Evolutionary conservation across 2,329 filamentous ascomycete species (phyloP), one percentile per base, ranked within the genome.

Genomic region (Cordyceps pruinosa): DNA sequence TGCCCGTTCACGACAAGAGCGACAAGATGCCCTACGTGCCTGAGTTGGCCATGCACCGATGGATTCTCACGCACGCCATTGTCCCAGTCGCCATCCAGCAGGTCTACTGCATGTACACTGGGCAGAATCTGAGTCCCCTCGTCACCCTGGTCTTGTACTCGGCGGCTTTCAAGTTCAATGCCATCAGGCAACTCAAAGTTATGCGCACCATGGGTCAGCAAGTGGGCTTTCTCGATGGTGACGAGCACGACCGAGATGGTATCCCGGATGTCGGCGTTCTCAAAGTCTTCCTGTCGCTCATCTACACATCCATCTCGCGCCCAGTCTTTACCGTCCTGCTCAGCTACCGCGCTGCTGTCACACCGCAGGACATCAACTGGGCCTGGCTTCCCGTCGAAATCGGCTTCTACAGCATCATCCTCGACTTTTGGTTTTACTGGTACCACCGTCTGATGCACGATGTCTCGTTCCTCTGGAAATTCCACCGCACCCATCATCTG

Each of bases 381-480:
- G 61, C 59, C 21, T 70, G 70, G 68, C 65, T 73, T 0, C 68
- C 70, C 0, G 26, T 75, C 6, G 71, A 74, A 32, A 65, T 72
- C 8, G 69, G 69, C 0, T 60, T 75, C 0, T 75, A 75, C 50
- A 66, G 68, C 2, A 68, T 75, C 45, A 64, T 74, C 2, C 66
- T 75, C 6, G 73, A 75, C 55, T 73, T 73, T 39, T 75, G 71
- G 70, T 59, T 56, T 42, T 59, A 73, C 59, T 66, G 70, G 66
- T 75, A 75, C 57, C 73, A 75, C 58, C 70, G 73, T 2, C 46
- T 67, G 9, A 74, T 73, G 70, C 73, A 75, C 58, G 72, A 75
- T 46, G 55, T 71, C 15, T 64, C 67, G 15, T 62, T 58, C 1
- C 66, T 75, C 12, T 75, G 73, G 73, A 69, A 72, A 44, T 74